Base-by-base conservation (phyloP, 2,329 filamentous ascomycete species). In the Pseudogymnoascus sp. region DNA sequence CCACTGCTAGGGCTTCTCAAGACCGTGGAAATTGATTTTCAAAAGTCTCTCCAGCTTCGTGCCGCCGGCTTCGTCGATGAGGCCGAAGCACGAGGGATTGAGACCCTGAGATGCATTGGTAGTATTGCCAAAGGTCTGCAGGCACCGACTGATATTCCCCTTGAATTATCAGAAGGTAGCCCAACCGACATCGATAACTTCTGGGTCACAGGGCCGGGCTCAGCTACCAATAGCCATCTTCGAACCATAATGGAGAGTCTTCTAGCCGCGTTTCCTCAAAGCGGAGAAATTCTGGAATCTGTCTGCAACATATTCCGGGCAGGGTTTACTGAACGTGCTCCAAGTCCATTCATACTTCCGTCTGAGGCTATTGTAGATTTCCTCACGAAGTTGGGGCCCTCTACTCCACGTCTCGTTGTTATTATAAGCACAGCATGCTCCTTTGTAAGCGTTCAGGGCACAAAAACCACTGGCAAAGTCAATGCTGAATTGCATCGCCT, bases 301-400 rank as follows among this genome's bases (percentile, higher is more conserved):
- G 85, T 88, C 35, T 95, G 90, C 74, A 81, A 80, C 63, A 83
- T 93, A 58, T 80, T 93, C 59, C 84, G 87, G 41, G 83, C 86
- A 18, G 91, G 91, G 0, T 93, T 93, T 69, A 87, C 87, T 0
- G 91, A 96, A 73, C 82, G 80, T 0, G 83, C 86, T 25, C 84
- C 88, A 2, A 90, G 90, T 0, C 88, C 90, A 0, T 93, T 95
- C 68, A 89, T 93, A 7, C 85, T 96, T 64, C 82, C 87, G 2
- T 80, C 88, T 0, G 76, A 81, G 0, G 80, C 85, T 66, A 84
- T 90, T n/a, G 83, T 86, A 9, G 79, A 85, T 43, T 88, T 89
- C 71, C 79, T 95, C 55, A 79, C 82, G 3, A 82, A 81, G 60
- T 82, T 86, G 21, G 78, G 75, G 1, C 75, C 82, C 38, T 76